A percentile compares a stretch with the other conserved stretches of the same genome.
Evolutionary conservation across 768 basidiomycete genomes (phyloP).

Genomic region (Ramaria sp.): DNA sequence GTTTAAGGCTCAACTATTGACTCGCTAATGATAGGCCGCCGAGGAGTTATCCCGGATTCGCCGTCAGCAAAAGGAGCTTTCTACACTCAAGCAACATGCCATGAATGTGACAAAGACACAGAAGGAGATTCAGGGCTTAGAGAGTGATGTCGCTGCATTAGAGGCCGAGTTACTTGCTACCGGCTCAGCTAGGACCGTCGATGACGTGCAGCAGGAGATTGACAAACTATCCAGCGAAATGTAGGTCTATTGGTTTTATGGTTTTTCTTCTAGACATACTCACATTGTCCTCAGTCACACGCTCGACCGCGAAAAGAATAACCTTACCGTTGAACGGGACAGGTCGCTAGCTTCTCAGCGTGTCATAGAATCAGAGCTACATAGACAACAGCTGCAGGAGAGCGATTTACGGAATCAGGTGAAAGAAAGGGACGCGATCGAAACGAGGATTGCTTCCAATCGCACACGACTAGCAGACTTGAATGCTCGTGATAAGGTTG

Average conservation of each 20-base stretch:
- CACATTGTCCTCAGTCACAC: conserved; percentile 38
- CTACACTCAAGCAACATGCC: conserved; percentile 50
- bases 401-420: conserved; percentile 45
- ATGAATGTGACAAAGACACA: conserved; percentile 46
- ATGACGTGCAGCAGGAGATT: conserved; percentile 77
- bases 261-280: not conserved
- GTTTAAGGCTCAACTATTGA: not conserved
- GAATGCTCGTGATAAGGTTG: conserved; percentile 41
- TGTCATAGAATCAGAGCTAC: conserved; percentile 48
- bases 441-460: conserved; percentile 47
- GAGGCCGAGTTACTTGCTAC: conserved; percentile 60
- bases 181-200: conserved; percentile 72
- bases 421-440: conserved; percentile 45
- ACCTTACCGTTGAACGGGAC: conserved; percentile 49
- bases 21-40: conserved; percentile 29
- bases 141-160: conserved; percentile 48
- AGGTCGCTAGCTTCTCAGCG: conserved; percentile 43
- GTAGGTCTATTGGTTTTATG: conserved; percentile 32
- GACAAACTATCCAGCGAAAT: conserved; percentile 50
- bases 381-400: conserved; percentile 52
- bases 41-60: conserved; percentile 44
- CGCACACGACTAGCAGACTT: conserved; percentile 42
- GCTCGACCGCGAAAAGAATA: conserved; percentile 52
- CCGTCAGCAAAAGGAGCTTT: conserved; percentile 50
- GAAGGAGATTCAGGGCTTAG: conserved; percentile 47